Percentiles rank a stretch among this genome's conserved stretches.
Evolutionary conservation across 345 rosid species (phyloP).

Genomic region (Eucalyptus viminalis): DNA sequence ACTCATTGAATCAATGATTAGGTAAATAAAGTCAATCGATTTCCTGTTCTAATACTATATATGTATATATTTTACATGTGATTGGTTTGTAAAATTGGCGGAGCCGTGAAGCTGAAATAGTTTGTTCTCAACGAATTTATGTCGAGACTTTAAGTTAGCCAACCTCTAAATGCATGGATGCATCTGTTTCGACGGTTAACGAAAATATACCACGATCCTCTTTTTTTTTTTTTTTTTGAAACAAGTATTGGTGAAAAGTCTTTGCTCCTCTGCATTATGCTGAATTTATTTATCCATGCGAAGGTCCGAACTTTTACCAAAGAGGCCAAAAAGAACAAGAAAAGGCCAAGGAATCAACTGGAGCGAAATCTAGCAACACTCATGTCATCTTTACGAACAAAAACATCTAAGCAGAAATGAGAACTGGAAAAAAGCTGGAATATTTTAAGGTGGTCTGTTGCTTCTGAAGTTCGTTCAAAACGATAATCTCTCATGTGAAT

Average conservation of each 20-base stretch:
- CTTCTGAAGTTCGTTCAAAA: background rate
- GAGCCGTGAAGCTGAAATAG: background rate
- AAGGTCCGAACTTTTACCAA: background rate
- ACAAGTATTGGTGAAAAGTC: background rate
- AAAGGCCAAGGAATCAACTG: background rate
- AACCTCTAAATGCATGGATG: background rate
- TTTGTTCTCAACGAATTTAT: background rate
- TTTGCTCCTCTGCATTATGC: background rate
- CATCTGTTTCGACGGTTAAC: background rate
- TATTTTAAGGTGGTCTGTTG: background rate
- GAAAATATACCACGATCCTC: background rate
- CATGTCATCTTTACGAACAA: background rate
- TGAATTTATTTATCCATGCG: background rate
- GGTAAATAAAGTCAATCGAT: background rate
- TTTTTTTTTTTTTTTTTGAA: too few species aligned
- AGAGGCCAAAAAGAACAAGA: background rate
- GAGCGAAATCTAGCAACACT: background rate
- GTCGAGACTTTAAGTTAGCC: background rate
- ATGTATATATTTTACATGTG: too few species aligned
- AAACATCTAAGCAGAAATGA: background rate
- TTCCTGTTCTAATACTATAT: background rate
- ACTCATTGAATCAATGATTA: background rate
- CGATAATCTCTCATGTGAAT: background rate
- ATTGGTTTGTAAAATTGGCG: background rate
- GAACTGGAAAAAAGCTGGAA: background rate